Evolutionary conservation across 2,329 filamentous ascomycete species (phyloP), one percentile per base, ranked within the genome.

Genomic region (Trichophyton schoenleinii): DNA sequence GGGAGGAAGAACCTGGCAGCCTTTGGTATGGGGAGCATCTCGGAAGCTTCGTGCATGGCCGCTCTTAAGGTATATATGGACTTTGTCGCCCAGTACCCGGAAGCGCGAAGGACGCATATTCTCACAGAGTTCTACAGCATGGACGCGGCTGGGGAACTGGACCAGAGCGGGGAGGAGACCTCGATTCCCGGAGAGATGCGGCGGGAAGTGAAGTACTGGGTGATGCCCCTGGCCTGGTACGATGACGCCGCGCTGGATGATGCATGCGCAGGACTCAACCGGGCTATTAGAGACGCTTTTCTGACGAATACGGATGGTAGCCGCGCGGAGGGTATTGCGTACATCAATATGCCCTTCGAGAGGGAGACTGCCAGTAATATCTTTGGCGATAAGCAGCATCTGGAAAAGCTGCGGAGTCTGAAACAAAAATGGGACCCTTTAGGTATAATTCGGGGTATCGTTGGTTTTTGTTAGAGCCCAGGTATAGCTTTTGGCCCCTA

Each of bases 151-250:
- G 3, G n/a, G 2, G 41, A 44, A 15, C 41, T 44, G n/a, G 41
- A 44, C n/a, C 41, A 7, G 15, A 15, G 18, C 15, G 41, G 41
- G 2, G 15, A 18, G 28, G 44, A 60, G 25, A 60, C 58, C 44
- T 60, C 58, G 18, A 53, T 60, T 11, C 20, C 58, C 13, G 3
- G 11, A 13, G 13, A 60, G n/a, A 31, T 60, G n/a, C 49, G 58
- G 13, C 20, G 52, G 28, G 41, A n/a, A 6, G 41, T 46, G 5
- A 60, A 36, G 58, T 60, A 60, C 41, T 60, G 58, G 58, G 44
- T 60, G 58, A 60, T 60, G 58, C 58, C 58, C n/a, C 58, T 60
- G 6, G 28, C 41, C 31, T 60, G 36, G 41, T 60, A 49, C 11
- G 13, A 49, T 8, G 58, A 60, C 18, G 28, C 58, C 8, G 44